Conservation (phyloP, 129 eudicot species). For the Centaurea solstitialis region DNA sequence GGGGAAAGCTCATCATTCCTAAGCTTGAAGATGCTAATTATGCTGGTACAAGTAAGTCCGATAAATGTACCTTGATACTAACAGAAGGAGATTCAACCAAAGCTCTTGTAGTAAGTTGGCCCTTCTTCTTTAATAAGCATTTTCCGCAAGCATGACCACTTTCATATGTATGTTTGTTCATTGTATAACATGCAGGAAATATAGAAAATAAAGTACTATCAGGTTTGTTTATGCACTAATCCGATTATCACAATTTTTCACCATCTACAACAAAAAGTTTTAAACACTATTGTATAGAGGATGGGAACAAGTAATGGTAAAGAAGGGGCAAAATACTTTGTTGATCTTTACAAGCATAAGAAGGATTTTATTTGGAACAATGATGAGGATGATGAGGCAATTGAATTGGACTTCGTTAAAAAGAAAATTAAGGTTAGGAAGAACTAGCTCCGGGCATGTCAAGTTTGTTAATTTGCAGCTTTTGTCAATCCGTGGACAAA, state of each 20-base stretch:
- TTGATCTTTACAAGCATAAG: slow-evolving; percentile 64
- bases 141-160: not conserved
- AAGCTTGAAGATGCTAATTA: slow-evolving; percentile 89
- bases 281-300: slow-evolving; percentile 49
- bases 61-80: slow-evolving; percentile 76
- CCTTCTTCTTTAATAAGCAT: not conserved
- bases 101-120: slow-evolving; percentile 78
- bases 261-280: not conserved
- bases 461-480: slow-evolving; percentile 41
- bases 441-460: slow-evolving; percentile 78
- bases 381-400: slow-evolving; percentile 81
- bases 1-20: slow-evolving; percentile 45
- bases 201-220: too few species aligned
- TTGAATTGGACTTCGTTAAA: slow-evolving; percentile 90
- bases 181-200: too few species aligned
- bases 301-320: slow-evolving; percentile 78
- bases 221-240: slow-evolving; percentile 42
- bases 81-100: slow-evolving; percentile 99
- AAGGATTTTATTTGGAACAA: slow-evolving; percentile 77
- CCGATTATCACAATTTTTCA: not conserved
- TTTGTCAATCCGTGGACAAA: not conserved
- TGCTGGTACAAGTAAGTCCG: slow-evolving; percentile 75
- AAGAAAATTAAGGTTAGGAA: slow-evolving; percentile 91
- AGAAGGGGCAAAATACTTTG: slow-evolving; percentile 78
- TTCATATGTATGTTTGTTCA: not conserved